Conservation (phyloP, 2,329 filamentous ascomycete species). For the Cercospora beticola region DNA sequence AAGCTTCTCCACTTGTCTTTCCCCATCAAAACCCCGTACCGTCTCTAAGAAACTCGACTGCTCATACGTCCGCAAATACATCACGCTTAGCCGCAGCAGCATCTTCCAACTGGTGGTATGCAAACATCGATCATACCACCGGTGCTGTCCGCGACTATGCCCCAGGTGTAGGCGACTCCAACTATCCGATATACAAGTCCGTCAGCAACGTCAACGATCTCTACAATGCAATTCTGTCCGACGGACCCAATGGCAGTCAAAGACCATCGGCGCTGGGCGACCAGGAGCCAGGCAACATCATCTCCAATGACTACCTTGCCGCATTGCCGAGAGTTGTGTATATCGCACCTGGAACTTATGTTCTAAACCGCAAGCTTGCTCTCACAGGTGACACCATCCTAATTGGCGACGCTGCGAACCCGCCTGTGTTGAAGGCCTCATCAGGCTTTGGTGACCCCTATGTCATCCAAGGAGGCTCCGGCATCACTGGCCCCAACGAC, state of each 20-base stretch:
- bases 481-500: not conserved
- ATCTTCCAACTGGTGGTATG: conserved; percentile 19
- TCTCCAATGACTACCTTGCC: conserved; percentile 17
- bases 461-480: conserved; percentile 25
- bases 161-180: conserved; percentile 5
- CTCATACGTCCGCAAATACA: not conserved
- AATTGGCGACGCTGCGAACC: conserved; percentile 69
- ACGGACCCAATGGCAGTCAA: conserved; percentile 18
- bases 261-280: not conserved
- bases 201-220: not conserved
- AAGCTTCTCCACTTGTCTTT: not conserved
- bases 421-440: conserved; percentile 65
- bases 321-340: conserved; percentile 55
- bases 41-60: not conserved
- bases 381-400: conserved; percentile 85
- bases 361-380: conserved; percentile 67
- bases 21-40: not conserved
- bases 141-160: conserved; percentile 18
- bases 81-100: not conserved
- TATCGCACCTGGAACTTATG: conserved; percentile 29
- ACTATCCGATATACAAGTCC: not conserved
- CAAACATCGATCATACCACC: conserved; percentile 18
- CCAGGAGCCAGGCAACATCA: not conserved
- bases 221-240: not conserved
- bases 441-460: conserved; percentile 18